A percentile compares a stretch with the other conserved stretches of the same genome.
phyloP scores from a whole-genome alignment of 495 filamentous ascomycete genomes.

The Terfezia boudieri region DNA sequence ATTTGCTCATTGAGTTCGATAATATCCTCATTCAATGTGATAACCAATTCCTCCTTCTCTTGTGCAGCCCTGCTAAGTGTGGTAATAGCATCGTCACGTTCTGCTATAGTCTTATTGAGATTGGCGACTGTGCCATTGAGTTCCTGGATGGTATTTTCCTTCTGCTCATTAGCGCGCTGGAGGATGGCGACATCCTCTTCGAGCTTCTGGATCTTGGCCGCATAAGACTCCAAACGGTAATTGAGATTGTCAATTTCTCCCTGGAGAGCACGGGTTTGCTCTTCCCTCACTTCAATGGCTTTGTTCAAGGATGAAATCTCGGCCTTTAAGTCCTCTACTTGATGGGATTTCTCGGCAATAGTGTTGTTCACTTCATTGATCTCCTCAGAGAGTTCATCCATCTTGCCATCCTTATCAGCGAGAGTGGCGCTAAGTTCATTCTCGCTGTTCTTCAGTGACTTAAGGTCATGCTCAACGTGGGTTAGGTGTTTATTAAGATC shows the following conservation, averaged over 20 bases:
- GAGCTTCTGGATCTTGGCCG: not conserved
- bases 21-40: not conserved
- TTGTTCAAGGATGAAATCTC: not conserved
- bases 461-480: not conserved
- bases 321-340: not conserved
- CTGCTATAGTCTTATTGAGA: not conserved
- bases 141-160: not conserved
- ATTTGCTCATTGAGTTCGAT: not conserved
- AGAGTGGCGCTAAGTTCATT: not conserved
- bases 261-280: not conserved
- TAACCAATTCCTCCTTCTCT: not conserved
- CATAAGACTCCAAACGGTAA: not conserved
- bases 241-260: not conserved
- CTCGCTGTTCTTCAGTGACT: not conserved
- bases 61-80: not conserved
- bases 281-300: not conserved
- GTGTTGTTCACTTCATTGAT: not conserved
- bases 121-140: not conserved
- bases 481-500: not conserved
- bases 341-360: not conserved
- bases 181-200: not conserved
- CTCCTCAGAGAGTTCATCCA: not conserved
- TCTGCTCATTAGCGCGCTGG: not conserved
- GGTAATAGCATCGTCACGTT: not conserved
- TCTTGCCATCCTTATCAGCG: not conserved